Conservation (phyloP, 2,329 filamentous ascomycete species). For the Ceratocystis papillata region DNA sequence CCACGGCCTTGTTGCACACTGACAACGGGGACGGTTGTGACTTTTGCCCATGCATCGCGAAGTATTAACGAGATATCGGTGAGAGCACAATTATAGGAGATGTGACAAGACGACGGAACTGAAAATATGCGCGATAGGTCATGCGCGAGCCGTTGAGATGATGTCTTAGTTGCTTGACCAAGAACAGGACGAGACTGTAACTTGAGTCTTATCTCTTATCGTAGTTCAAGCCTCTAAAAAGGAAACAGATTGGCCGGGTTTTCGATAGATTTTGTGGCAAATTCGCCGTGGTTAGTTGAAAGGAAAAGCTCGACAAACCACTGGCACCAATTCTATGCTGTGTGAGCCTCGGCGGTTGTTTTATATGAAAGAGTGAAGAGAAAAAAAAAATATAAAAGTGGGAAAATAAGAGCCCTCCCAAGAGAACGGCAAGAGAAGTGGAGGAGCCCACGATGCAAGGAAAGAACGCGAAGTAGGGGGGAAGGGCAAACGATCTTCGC, state of each 20-base stretch:
- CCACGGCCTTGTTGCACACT: conserved; percentile 2
- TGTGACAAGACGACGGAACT: neutral
- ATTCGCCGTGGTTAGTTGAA: neutral
- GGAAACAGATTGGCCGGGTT: neutral
- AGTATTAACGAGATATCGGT: too few relatives aligned
- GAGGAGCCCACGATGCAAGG: neutral
- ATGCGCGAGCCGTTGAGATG: neutral
- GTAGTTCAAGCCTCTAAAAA: neutral
- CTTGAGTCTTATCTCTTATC: neutral
- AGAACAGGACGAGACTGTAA: neutral
- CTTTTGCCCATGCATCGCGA: conserved; percentile 19
- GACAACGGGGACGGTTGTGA: conserved; percentile 6
- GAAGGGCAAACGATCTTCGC: neutral
- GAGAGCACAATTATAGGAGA: too few relatives aligned
- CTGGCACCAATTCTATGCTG: neutral
- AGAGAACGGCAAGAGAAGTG: neutral
- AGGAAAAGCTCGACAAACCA: neutral
- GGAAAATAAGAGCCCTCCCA: neutral
- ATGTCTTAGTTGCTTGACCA: neutral
- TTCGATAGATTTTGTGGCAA: neutral
- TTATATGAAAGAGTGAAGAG: neutral
- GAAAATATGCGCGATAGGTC: neutral
- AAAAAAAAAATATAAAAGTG: neutral
- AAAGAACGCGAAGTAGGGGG: neutral
- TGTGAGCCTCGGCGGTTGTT: neutral